phyloP scores from a whole-genome alignment of 768 basidiomycete species.

The Plicaturopsis crispa region DNA sequence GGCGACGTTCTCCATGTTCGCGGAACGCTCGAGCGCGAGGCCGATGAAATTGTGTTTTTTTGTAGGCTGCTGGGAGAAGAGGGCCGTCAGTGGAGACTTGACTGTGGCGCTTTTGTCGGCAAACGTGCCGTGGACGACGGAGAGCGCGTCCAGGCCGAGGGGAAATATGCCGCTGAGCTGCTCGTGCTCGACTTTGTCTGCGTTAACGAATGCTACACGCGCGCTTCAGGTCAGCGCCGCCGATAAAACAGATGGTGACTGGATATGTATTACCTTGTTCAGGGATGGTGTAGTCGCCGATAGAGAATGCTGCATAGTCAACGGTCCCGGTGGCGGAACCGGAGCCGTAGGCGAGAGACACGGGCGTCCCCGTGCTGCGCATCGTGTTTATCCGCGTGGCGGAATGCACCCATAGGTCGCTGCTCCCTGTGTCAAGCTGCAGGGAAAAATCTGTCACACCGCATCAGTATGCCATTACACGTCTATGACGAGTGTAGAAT shows the following conservation, averaged over 20 bases:
- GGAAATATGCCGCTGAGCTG: neutral
- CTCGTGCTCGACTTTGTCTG: neutral
- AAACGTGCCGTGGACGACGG: neutral
- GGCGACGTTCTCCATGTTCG: constrained; percentile 29
- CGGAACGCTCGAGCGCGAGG: constrained; percentile 32
- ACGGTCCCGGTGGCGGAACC: constrained; percentile 29
- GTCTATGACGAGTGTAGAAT: no score
- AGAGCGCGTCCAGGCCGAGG: neutral
- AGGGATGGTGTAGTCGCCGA: constrained; percentile 25
- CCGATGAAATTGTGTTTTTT: constrained; percentile 33
- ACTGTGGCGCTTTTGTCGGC: neutral
- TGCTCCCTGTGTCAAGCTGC: constrained; percentile 25
- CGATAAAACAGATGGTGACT: neutral
- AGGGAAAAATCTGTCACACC: constrained; percentile 16
- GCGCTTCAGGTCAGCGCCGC: neutral
- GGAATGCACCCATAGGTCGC: constrained; percentile 23
- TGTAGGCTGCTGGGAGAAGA: constrained; percentile 2
- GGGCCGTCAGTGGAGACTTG: neutral
- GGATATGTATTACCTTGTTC: constrained; percentile 9
- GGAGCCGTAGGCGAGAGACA: constrained; percentile 28
- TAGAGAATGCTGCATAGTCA: constrained; percentile 23
- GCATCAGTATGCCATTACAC: no score
- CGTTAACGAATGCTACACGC: constrained; percentile 1
- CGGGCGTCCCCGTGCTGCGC: constrained; percentile 19
- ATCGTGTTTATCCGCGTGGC: constrained; percentile 14